Evolutionary conservation across 495 filamentous ascomycete genomes (phyloP).

Genomic region (Tuber aestivum): DNA sequence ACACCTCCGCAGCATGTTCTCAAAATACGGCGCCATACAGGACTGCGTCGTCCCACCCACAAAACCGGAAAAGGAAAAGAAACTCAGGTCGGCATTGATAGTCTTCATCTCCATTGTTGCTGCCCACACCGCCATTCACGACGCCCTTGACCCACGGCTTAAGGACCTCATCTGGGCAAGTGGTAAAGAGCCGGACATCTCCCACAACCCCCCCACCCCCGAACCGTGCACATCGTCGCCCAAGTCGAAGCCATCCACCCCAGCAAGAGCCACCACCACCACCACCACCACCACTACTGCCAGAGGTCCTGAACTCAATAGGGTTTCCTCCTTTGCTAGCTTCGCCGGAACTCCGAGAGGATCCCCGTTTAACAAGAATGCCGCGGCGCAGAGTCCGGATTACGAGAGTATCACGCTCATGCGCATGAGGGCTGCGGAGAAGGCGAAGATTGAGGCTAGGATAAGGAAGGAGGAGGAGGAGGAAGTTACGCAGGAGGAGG

Average conservation of each 20-base stretch:
- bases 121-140: slow-evolving; percentile 36
- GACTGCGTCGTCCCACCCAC: slow-evolving; percentile 26
- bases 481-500: neutral
- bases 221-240: slow-evolving; percentile 5
- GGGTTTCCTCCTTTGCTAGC: slow-evolving; percentile 23
- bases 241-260: neutral
- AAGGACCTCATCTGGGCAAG: slow-evolving; percentile 35
- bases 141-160: slow-evolving; percentile 12
- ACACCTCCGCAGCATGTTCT: slow-evolving; percentile 16
- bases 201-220: neutral
- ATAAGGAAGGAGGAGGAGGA: slow-evolving; percentile 26
- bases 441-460: slow-evolving; percentile 32
- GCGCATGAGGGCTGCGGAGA: slow-evolving; percentile 40
- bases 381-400: slow-evolving; percentile 18
- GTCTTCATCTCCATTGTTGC: slow-evolving; percentile 39
- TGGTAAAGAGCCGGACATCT: slow-evolving; percentile 37
- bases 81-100: slow-evolving; percentile 32
- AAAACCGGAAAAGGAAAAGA: slow-evolving; percentile 28
- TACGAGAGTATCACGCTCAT: slow-evolving; percentile 40
- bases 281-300: neutral
- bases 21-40: slow-evolving; percentile 30
- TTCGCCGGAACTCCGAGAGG: slow-evolving; percentile 6
- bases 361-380: slow-evolving; percentile 6
- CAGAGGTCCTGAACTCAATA: neutral
- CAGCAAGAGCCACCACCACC: neutral